Conservation (phyloP, 2,329 filamentous ascomycete species). For the Pseudopithomyces maydicus region DNA sequence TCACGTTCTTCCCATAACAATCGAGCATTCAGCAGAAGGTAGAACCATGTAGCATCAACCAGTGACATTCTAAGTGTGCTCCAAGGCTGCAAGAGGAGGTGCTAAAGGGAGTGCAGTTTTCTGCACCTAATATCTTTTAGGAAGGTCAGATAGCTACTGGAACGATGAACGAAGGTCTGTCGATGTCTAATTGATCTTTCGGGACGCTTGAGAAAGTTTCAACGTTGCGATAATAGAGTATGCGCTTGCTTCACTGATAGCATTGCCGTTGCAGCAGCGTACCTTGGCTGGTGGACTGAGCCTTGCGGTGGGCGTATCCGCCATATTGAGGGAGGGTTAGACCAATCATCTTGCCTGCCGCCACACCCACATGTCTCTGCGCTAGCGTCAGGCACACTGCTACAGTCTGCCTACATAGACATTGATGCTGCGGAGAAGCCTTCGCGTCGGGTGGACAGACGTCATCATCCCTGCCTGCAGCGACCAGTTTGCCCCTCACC, state of each 20-base stretch:
- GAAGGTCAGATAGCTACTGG: too few relatives aligned
- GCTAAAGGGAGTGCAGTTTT: too few relatives aligned
- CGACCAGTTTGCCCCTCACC: slow-evolving; percentile 4
- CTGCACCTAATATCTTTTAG: too few relatives aligned
- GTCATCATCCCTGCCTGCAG: slow-evolving; percentile 5
- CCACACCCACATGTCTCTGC: not conserved
- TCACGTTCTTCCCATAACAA: too few relatives aligned
- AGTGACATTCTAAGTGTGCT: too few relatives aligned
- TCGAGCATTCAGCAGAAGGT: too few relatives aligned
- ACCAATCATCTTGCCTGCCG: not conserved
- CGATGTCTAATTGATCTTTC: too few relatives aligned
- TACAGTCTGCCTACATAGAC: not conserved
- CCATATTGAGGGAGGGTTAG: not conserved
- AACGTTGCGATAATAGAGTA: not conserved
- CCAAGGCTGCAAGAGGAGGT: too few relatives aligned
- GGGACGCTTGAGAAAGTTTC: not conserved
- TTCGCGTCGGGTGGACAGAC: not conserved
- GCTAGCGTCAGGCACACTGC: slow-evolving; percentile 1
- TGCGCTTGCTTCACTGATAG: not conserved
- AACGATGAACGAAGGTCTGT: too few relatives aligned
- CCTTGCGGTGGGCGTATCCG: not conserved
- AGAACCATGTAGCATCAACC: too few relatives aligned
- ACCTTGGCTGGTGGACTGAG: not conserved
- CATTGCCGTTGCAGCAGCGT: not conserved
- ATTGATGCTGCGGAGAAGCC: not conserved